These are phyloP conservation scores for Pythium folliculosum DNA, from an alignment of 352 stramenopile genomes.

Conservation along the genomic window DNA sequence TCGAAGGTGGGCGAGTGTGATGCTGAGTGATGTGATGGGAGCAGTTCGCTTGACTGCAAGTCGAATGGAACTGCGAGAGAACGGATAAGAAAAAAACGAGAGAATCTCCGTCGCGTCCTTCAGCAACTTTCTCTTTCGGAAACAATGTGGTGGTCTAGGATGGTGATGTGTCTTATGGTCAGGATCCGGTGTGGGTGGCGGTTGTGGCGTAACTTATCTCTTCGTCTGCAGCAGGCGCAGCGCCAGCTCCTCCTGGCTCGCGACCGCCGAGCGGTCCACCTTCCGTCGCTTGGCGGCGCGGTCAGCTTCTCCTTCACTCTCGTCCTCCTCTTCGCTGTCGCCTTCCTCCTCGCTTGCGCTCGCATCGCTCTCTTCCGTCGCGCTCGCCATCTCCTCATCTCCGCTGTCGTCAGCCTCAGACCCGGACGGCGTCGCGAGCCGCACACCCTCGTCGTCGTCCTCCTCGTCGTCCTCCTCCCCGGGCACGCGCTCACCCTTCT, in stretches of 20 bases:
- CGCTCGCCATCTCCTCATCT: slow-evolving; percentile 37
- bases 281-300: slow-evolving; percentile 34
- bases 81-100: too few relatives aligned
- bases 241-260: slow-evolving; percentile 78
- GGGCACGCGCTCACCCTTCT: slow-evolving; percentile 62
- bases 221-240: slow-evolving; percentile 75
- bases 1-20: too few relatives aligned
- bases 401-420: slow-evolving; percentile 33
- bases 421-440: slow-evolving; percentile 23
- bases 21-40: too few relatives aligned
- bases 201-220: slow-evolving; percentile 16
- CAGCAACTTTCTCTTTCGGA: too few relatives aligned
- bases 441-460: slow-evolving; percentile 42
- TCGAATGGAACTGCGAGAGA: too few relatives aligned
- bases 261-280: slow-evolving; percentile 49
- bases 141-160: too few relatives aligned
- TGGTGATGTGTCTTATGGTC: neutral
- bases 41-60: too few relatives aligned
- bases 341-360: slow-evolving; percentile 14
- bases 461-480: slow-evolving; percentile 29
- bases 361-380: slow-evolving; percentile 32
- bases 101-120: too few relatives aligned
- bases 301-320: slow-evolving; percentile 28
- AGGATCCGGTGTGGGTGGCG: too few relatives aligned
- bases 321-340: slow-evolving; percentile 33